phyloP scores from a whole-genome alignment of 1,284 basidiomycete species.

The Trichosporon inkin region DNA sequence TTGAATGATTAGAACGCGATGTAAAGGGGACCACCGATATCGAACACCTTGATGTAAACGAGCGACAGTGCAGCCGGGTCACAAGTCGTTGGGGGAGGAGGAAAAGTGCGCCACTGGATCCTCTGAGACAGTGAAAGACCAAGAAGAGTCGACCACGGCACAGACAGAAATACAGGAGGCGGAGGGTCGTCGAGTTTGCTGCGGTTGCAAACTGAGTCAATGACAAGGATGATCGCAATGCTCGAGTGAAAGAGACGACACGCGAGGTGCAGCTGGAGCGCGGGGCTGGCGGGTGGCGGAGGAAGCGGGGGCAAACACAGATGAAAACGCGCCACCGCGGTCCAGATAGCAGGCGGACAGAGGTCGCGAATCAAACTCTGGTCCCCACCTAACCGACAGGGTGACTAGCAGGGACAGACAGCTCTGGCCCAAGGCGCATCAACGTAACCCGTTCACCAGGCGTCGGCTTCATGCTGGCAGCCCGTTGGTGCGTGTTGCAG shows the following conservation, averaged over 20 bases:
- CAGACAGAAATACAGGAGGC: background rate
- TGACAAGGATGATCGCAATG: conserved; percentile 2
- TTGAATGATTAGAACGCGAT: background rate
- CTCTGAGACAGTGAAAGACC: background rate
- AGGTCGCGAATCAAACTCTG: conserved; percentile 5
- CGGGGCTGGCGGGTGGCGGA: conserved; percentile 6
- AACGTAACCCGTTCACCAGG: too few species aligned
- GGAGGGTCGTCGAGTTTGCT: background rate
- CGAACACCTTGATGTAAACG: background rate
- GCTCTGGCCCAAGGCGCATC: too few species aligned
- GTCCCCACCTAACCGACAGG: background rate
- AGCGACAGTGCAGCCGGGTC: background rate
- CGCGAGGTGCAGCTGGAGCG: conserved; percentile 1
- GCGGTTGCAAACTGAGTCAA: conserved; percentile 4
- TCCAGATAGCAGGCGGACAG: background rate
- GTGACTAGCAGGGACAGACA: background rate
- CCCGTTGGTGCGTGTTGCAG: too few species aligned
- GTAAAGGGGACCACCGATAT: background rate
- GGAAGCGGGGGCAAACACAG: background rate
- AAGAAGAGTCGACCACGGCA: background rate
- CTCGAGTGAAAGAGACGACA: conserved; percentile 5
- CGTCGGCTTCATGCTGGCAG: too few species aligned
- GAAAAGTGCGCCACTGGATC: background rate
- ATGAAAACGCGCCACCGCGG: conserved; percentile 6
- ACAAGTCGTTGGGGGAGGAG: background rate